A percentile compares a stretch with the other conserved stretches of the same genome.
These are phyloP conservation scores for Apophysomyces variabilis DNA, from an alignment of 371 early-diverging fungal genomes.

Conservation along the genomic window DNA sequence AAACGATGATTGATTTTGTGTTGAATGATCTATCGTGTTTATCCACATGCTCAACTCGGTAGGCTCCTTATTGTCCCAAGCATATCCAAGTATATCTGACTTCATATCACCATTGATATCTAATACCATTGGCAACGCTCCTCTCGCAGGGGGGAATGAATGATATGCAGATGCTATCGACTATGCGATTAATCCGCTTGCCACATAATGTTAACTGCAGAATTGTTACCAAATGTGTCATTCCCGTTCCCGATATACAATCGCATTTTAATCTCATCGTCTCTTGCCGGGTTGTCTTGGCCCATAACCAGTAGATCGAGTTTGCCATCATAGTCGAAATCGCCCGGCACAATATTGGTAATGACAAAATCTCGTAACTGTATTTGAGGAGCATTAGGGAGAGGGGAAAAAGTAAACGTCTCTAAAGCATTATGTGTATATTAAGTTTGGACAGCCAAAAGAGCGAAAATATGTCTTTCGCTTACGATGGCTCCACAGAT, in stretches of 20 bases:
- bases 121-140: constrained; percentile 76
- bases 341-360: constrained; percentile 81
- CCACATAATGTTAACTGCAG: neutral
- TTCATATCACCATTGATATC: constrained; percentile 84
- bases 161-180: constrained; percentile 44
- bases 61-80: constrained; percentile 35
- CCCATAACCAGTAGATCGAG: constrained; percentile 84
- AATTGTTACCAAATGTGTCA: constrained; percentile 60
- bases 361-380: constrained; percentile 52
- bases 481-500: constrained; percentile 71
- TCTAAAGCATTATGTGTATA: constrained; percentile 11
- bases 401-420: constrained; percentile 32
- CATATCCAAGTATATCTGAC: constrained; percentile 80
- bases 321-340: constrained; percentile 86
- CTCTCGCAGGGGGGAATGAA: constrained; percentile 57
- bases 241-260: constrained; percentile 75
- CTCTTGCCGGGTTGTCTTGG: constrained; percentile 37
- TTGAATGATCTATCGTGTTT: constrained; percentile 38
- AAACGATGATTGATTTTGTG: constrained; percentile 24
- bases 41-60: constrained; percentile 60
- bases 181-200: too few relatives aligned
- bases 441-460: constrained; percentile 3
- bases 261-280: constrained; percentile 65
- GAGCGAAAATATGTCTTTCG: neutral
- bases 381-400: constrained; percentile 31